Base-by-base conservation (phyloP, 768 basidiomycete species). In the Dioszegia crocea region DNA sequence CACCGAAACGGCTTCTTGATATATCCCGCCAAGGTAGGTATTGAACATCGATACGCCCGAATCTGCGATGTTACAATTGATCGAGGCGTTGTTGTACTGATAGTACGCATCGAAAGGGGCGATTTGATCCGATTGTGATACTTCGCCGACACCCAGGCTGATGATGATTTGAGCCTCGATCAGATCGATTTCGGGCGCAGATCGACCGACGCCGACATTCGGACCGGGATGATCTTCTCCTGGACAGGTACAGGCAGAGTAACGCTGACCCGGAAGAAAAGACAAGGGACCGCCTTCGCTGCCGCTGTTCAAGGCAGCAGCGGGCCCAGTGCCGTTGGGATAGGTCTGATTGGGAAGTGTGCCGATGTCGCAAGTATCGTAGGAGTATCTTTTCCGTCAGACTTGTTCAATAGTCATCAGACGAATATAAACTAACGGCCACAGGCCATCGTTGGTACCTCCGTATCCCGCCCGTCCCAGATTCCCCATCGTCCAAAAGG, bases 151-250 rank as follows among this genome's bases (percentile, higher is more conserved):
- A 24, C 43, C 49, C 83, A 81, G 57, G 82, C 83, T n/a, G 83
- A 86, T 86, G 79, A 85, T 83, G 68, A 80, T 81, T 74, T 91
- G 87, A 0, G 89, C 85, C 79, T 98, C 93, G 59, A 94, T 72
- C 60, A 98, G 82, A 76, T 97, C 93, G 66, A 97, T 91, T 80
- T 98, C 94, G 1, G 94, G 93, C 1, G 87, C 89, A 29, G 85
- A 85, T 51, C 93, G 84, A n/a, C 86, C 88, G 14, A 69, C 64
- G 24, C 77, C 81, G 53, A 81, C 80, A 36, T 68, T 81, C 3
- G 93, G 93, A 9, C 93, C 93, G 1, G 93, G 93, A 73, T 98
- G 93, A 65, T 90, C 89, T 29, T 84, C 83, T 10, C 84, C 85
- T 0, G 86, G 78, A 74, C 93, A 33, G 33, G 91, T 93, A 76